These are phyloP conservation scores for Raffaelea ambrosiae DNA, from an alignment of 2,329 filamentous ascomycete genomes.

Conservation along the genomic window DNA sequence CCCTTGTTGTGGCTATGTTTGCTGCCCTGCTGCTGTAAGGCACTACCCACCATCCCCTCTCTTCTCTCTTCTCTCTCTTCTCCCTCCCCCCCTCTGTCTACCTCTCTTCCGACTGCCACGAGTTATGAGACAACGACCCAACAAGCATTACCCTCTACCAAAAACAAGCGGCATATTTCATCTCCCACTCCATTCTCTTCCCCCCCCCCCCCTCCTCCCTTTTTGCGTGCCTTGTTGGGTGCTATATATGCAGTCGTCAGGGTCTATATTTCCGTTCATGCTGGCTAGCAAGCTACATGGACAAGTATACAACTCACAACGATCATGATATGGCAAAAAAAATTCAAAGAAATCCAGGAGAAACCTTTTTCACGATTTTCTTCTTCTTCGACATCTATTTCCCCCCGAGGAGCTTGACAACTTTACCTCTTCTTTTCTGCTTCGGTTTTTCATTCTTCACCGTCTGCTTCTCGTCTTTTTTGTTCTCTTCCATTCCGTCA, in stretches of 20 bases:
- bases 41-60: neutral
- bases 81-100: neutral
- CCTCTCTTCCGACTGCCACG: constrained; percentile 9
- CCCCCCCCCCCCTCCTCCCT: neutral
- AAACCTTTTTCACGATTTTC: no score
- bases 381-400: no score
- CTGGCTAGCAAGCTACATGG: no score
- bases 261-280: neutral
- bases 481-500: no score
- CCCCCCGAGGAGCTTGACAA: no score
- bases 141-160: neutral
- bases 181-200: neutral
- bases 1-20: constrained; percentile 22
- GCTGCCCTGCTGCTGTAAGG: constrained; percentile 14
- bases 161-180: constrained; percentile 7
- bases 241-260: constrained; percentile 1
- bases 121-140: constrained; percentile 11
- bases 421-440: no score
- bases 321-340: no score
- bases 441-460: no score
- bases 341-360: no score
- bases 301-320: no score
- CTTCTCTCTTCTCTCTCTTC: neutral
- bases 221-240: constrained; percentile 2
- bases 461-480: no score